Evolutionary conservation across 2,329 filamentous ascomycete species (phyloP).

Genomic region (Chaetomium sp.): DNA sequence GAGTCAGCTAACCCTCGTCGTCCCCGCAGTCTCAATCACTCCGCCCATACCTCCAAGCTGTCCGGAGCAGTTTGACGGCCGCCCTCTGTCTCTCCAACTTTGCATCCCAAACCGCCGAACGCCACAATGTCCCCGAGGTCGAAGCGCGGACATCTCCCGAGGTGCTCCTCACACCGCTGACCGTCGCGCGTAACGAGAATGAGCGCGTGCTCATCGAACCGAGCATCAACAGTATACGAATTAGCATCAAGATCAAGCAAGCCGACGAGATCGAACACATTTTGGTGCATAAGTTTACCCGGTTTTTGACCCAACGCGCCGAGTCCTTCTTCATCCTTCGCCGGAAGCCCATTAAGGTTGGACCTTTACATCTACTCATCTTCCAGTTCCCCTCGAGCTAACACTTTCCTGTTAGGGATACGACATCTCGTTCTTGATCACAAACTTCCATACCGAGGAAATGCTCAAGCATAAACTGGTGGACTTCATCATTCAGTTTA

Average conservation of each 20-base stretch:
- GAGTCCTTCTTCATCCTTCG: constrained; percentile 96
- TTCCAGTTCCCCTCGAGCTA: constrained; percentile 4
- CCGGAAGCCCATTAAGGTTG: constrained; percentile 88
- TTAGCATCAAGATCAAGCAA: constrained; percentile 99
- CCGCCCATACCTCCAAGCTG: constrained; percentile 91
- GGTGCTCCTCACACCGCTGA: constrained; percentile 84
- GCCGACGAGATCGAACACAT: constrained; percentile 98
- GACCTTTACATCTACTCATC: constrained; percentile 7
- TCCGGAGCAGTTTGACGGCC: constrained; percentile 87
- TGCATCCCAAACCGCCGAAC: constrained; percentile 90
- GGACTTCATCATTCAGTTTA: constrained; percentile 98
- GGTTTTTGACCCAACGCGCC: constrained; percentile 91
- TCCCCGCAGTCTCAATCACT: constrained; percentile 78
- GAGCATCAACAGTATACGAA: constrained; percentile 90
- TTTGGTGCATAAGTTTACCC: constrained; percentile 94
- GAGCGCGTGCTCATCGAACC: constrained; percentile 95
- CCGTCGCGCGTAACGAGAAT: constrained; percentile 90
- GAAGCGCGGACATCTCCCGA: constrained; percentile 91
- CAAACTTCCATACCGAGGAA: constrained; percentile 96
- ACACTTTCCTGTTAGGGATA: constrained; percentile 61
- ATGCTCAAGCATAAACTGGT: constrained; percentile 99
- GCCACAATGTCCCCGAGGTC: constrained; percentile 97
- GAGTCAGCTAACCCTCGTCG: constrained; percentile 1
- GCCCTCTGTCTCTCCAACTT: constrained; percentile 95
- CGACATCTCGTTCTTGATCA: constrained; percentile 97